Evolutionary conservation across 352 stramenopile genomes (phyloP), one percentile per base, ranked within the genome.

Genomic region (Saprolegnia parasitica): DNA sequence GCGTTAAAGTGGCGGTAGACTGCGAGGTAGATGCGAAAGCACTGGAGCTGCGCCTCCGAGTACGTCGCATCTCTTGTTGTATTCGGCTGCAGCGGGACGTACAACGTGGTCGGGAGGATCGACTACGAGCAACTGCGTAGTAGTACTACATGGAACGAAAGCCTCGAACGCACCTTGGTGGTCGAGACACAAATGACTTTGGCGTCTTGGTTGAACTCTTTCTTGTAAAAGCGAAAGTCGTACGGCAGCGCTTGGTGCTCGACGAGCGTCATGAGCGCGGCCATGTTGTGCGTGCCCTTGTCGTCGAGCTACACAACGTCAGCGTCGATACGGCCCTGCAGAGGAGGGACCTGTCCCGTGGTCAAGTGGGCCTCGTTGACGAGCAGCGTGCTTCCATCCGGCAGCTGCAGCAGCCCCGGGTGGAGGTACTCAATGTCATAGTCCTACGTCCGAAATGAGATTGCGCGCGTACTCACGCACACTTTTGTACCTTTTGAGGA

Each of bases 211-310:
- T 85, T 83, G 56, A 94, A 94, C 56, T 92, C 84, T 78, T 90
- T 91, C 54, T 77, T 85, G 76, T 91, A 94, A 60, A 81, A 94
- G 58, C 90, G 80, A 49, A 94, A 94, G 52, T 94, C 86, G 66
- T 94, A 94, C 15, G 83, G 80, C 20, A 94, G 74, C 26, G 91
- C 68, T 81, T 91, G 86, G 71, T 89, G 91, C 29, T 79, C 75
- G 2, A 92, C 77, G 16, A 94, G 76, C 8, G 81, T 83, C 71
- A 91, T 80, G 32, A 94, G 70, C 10, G 83, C 84, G 4, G 73
- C 77, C 32, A 94, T 67, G 49, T 94, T 94, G 72, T 86, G 87
- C 16, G 90, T 81, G 18, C 84, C 86, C 56, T 88, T 77, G 0
- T 87, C 83, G 56, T 83, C 85, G 66, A 94, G 58, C 61, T 90